Evolutionary conservation across 163 green algal species (phyloP).

Genomic region (Chloroidium sp.): DNA sequence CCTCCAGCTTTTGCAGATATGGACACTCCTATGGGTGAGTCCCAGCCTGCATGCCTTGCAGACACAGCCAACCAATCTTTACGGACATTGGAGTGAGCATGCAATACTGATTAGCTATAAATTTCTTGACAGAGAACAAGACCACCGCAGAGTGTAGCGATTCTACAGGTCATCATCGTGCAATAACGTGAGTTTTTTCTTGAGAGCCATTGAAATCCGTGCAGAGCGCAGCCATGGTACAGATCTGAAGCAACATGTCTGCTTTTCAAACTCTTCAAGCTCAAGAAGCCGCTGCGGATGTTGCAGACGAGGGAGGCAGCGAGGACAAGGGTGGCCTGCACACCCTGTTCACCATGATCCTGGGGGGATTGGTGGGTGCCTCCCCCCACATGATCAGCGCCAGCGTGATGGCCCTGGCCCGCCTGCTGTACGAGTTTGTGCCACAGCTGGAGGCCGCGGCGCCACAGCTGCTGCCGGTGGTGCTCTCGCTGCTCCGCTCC

Average conservation of each 20-base stretch:
- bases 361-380: slow-evolving; percentile 72
- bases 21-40: slow-evolving; percentile 17
- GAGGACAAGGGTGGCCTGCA: slow-evolving; percentile 49
- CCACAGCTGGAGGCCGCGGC: slow-evolving; percentile 32
- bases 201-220: too few species aligned
- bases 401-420: slow-evolving; percentile 70
- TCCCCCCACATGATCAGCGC: slow-evolving; percentile 70
- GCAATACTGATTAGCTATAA: background rate
- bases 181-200: background rate
- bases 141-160: too few species aligned
- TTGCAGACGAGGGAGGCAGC: background rate
- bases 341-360: slow-evolving; percentile 70
- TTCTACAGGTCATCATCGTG: too few species aligned
- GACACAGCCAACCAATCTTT: background rate
- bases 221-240: too few species aligned
- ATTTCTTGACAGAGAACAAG: background rate
- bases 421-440: slow-evolving; percentile 88
- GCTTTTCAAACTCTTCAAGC: too few species aligned
- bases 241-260: too few species aligned
- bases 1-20: slow-evolving; percentile 10
- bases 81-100: background rate
- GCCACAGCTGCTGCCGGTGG: slow-evolving; percentile 63
- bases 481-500: slow-evolving; percentile 78
- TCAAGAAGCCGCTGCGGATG: background rate
- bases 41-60: background rate